phyloP scores from a whole-genome alignment of 345 rosid species.

The Salix viminalis region DNA sequence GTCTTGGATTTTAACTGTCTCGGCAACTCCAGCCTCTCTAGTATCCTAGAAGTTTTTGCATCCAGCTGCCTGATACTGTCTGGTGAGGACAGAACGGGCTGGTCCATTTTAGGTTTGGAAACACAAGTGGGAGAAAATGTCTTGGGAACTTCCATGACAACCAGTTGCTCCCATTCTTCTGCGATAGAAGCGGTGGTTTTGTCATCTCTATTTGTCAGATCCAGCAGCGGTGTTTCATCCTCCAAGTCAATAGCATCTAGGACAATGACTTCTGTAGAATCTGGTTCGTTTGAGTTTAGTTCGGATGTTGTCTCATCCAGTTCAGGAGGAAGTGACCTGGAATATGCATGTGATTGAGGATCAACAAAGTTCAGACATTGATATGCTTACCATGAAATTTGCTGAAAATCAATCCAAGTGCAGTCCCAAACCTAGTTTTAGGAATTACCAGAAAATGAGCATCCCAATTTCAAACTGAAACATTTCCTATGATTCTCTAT shows the following conservation, averaged over 20 bases:
- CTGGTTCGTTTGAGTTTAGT: slow-evolving; percentile 26
- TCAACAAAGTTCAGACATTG: neutral
- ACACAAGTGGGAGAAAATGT: slow-evolving; percentile 40
- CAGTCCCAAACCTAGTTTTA: neutral
- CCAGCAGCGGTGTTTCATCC: slow-evolving; percentile 25
- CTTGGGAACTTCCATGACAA: slow-evolving; percentile 47
- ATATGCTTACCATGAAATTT: slow-evolving; percentile 1
- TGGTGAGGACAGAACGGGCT: slow-evolving; percentile 35
- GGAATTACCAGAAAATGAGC: neutral
- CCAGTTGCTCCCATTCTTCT: slow-evolving; percentile 88
- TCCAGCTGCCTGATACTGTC: slow-evolving; percentile 48
- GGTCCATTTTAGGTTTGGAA: slow-evolving; percentile 37
- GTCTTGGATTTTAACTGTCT: slow-evolving; percentile 49
- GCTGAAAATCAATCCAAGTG: neutral
- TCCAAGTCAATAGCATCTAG: slow-evolving; percentile 19
- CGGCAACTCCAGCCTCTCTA: slow-evolving; percentile 82
- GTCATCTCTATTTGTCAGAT: slow-evolving; percentile 28
- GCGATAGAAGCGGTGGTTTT: slow-evolving; percentile 40
- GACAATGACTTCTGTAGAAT: slow-evolving; percentile 19
- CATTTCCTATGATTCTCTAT: too few species aligned
- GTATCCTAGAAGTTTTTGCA: slow-evolving; percentile 60
- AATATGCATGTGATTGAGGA: slow-evolving; percentile 9
- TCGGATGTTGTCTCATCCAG: slow-evolving; percentile 28
- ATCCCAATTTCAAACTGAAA: neutral
- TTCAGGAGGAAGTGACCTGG: slow-evolving; percentile 43